Conservation (phyloP, 176 grass and related monocot genomes). For the Aechmea fasciata region DNA sequence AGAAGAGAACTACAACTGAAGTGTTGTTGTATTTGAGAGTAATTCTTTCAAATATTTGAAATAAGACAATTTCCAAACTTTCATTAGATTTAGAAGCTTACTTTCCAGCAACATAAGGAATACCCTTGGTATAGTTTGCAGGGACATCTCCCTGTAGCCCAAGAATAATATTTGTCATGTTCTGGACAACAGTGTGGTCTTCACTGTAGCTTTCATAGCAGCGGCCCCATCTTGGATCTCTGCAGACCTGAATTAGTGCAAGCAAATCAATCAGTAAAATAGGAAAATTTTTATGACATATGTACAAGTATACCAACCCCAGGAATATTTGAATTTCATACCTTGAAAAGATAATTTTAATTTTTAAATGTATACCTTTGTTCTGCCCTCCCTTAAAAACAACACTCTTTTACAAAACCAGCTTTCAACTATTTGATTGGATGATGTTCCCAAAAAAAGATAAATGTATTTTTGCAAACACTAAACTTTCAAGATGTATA, state of each 20-base stretch:
- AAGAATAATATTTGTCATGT: constrained; percentile 94
- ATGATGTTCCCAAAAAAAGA: too few relatives aligned
- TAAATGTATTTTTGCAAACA: neutral
- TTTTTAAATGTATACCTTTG: too few relatives aligned
- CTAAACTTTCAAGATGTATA: neutral
- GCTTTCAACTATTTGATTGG: too few relatives aligned
- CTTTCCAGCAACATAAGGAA: constrained; percentile 89
- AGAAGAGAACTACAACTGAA: neutral
- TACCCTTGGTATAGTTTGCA: constrained; percentile 65
- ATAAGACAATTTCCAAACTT: neutral
- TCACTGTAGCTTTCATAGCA: constrained; percentile 98
- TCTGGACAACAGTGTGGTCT: constrained; percentile 71
- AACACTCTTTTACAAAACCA: too few relatives aligned
- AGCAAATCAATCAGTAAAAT: neutral
- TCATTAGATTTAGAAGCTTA: constrained; percentile 24
- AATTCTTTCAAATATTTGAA: neutral
- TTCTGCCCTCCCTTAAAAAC: too few relatives aligned
- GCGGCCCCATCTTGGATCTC: constrained; percentile 96
- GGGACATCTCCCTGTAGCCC: constrained; percentile 91
- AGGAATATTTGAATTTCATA: too few relatives aligned
- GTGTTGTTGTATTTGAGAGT: neutral
- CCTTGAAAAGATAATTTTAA: too few relatives aligned
- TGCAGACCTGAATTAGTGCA: constrained; percentile 61
- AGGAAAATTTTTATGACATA: too few relatives aligned
- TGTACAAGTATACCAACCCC: too few relatives aligned